Conservation (phyloP, 1,284 basidiomycete species). For the Porodaedalea pini region DNA sequence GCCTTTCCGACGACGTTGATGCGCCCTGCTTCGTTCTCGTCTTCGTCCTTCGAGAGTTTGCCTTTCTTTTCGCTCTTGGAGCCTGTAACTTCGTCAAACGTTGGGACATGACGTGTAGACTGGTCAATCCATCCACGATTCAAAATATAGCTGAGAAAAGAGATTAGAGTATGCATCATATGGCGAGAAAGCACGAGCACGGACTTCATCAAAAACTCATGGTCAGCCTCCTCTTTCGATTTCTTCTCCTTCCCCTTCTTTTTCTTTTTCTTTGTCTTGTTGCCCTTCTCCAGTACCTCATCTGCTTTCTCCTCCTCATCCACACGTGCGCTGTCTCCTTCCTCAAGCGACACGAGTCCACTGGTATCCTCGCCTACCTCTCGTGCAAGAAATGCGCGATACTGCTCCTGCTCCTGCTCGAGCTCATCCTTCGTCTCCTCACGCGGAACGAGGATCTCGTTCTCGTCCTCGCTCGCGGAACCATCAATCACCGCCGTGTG, state of each 20-base stretch:
- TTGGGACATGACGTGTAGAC: conserved; percentile 67
- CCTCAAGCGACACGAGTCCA: conserved; percentile 50
- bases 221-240: conserved; percentile 60
- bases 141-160: conserved; percentile 73
- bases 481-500: conserved; percentile 44
- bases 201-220: conserved; percentile 89
- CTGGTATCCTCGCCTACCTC: conserved; percentile 79
- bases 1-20: conserved; percentile 25
- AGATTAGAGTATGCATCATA: neutral
- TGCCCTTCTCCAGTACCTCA: conserved; percentile 29
- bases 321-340: conserved; percentile 15
- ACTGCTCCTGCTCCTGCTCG: conserved; percentile 76
- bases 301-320: conserved; percentile 26
- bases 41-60: conserved; percentile 37
- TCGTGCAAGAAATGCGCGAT: conserved; percentile 73
- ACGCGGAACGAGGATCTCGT: conserved; percentile 61
- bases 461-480: conserved; percentile 51
- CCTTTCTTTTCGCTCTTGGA: conserved; percentile 30
- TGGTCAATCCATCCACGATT: conserved; percentile 95
- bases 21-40: conserved; percentile 28
- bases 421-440: conserved; percentile 76
- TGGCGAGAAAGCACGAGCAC: conserved; percentile 29
- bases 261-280: conserved; percentile 32
- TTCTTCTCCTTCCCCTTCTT: conserved; percentile 36
- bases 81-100: conserved; percentile 73